Evolutionary conservation across 345 rosid species (phyloP).

Genomic region (Populus deltoides): DNA sequence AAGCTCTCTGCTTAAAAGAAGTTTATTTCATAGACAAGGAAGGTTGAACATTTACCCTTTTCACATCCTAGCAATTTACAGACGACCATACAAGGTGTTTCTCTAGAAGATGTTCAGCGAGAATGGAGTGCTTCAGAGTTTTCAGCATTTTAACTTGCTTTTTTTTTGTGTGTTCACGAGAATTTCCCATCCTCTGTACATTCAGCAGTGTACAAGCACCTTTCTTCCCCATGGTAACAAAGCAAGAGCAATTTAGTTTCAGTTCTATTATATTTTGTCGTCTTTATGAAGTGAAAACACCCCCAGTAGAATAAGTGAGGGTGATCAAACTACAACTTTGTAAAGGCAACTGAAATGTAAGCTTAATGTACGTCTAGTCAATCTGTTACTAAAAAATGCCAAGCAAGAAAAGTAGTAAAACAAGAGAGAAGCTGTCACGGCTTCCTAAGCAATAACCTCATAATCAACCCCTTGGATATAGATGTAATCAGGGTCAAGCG

Average conservation of each 20-base stretch:
- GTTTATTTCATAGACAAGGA: background rate
- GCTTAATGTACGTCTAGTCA: background rate
- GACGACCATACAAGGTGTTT: background rate
- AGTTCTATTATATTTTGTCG: too few species aligned
- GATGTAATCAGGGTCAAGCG: conserved; percentile 48
- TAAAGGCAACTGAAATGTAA: background rate
- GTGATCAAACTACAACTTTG: background rate
- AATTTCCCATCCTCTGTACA: background rate
- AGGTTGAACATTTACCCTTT: background rate
- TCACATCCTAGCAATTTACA: background rate
- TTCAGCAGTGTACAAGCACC: background rate
- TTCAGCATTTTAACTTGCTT: background rate
- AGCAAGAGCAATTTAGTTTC: background rate
- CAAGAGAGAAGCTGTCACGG: background rate
- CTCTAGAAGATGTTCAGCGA: background rate
- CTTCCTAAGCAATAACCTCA: conserved; percentile 44
- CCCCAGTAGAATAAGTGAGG: background rate
- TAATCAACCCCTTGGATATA: conserved; percentile 65
- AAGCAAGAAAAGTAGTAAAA: background rate
- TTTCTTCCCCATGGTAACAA: too few species aligned
- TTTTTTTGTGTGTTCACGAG: background rate
- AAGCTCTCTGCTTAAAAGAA: background rate
- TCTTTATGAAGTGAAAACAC: background rate
- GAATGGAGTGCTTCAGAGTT: background rate
- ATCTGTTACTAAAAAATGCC: background rate